Conservation (phyloP, 2,329 filamentous ascomycete genomes). For the Colletotrichum filicis region DNA sequence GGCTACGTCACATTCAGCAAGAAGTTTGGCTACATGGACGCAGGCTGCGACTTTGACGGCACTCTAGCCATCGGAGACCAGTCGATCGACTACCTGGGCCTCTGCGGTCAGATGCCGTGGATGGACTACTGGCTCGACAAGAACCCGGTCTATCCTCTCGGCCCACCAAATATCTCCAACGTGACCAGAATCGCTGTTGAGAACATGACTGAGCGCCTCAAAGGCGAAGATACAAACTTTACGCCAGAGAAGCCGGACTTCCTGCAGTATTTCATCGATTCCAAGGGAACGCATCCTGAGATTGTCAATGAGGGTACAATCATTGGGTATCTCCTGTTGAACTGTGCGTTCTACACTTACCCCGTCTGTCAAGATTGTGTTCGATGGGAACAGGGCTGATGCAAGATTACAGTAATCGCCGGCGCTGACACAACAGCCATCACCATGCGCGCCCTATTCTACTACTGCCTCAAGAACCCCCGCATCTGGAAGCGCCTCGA, state of each 20-base stretch:
- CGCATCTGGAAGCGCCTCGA: conserved; percentile 41
- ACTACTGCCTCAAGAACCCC: conserved; percentile 48
- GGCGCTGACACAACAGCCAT: conserved; percentile 51
- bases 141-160: conserved; percentile 41
- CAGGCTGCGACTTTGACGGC: conserved; percentile 48
- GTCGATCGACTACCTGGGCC: conserved; percentile 48
- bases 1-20: conserved; percentile 52
- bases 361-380: no score
- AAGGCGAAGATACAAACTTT: conserved; percentile 21
- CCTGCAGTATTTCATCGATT: conserved; percentile 48
- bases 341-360: conserved; percentile 28
- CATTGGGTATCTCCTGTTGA: conserved; percentile 44
- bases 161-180: conserved; percentile 38
- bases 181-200: conserved; percentile 37
- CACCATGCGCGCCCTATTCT: conserved; percentile 47
- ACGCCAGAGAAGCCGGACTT: conserved; percentile 41
- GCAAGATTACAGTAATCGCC: conserved; percentile 41
- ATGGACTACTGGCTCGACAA: conserved; percentile 43
- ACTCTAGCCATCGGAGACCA: conserved; percentile 44
- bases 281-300: conserved; percentile 46
- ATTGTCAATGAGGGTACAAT: conserved; percentile 48
- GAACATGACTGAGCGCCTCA: conserved; percentile 32
- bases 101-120: conserved; percentile 41
- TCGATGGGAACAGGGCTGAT: background rate
- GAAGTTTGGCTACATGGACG: conserved; percentile 53